Percentiles rank a stretch among this genome's conserved stretches.
Evolutionary conservation across 2,329 filamentous ascomycete genomes (phyloP).

Genomic region (Epichloe sp.): DNA sequence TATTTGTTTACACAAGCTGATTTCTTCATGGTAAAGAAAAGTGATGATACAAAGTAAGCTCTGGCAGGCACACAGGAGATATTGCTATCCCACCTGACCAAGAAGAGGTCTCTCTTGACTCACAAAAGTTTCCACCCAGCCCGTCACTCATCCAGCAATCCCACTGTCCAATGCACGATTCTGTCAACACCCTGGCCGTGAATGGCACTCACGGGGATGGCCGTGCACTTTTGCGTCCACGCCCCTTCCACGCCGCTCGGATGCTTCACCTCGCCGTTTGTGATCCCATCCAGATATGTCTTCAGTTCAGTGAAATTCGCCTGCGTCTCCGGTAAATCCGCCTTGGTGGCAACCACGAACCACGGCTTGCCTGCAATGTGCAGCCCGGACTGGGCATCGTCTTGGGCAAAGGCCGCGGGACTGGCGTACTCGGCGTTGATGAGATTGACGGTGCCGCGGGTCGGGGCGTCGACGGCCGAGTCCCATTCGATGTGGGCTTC

Average conservation of each 20-base stretch:
- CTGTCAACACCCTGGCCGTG: constrained; percentile 68
- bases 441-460: constrained; percentile 13
- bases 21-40: no score
- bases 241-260: constrained; percentile 52
- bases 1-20: no score
- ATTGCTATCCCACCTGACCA: no score
- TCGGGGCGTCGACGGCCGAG: constrained; percentile 31
- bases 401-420: constrained; percentile 1
- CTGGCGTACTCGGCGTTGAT: constrained; percentile 11
- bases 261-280: constrained; percentile 49
- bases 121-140: background rate
- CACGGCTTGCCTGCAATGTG: constrained; percentile 88
- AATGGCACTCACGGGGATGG: constrained; percentile 82
- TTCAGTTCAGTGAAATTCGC: constrained; percentile 61
- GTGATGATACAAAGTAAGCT: no score
- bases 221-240: constrained; percentile 50
- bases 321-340: constrained; percentile 67
- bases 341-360: constrained; percentile 93
- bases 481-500: constrained; percentile 44
- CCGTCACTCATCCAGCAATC: constrained; percentile 42
- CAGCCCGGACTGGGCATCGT: constrained; percentile 25
- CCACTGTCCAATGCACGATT: constrained; percentile 60
- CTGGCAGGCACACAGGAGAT: no score
- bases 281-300: constrained; percentile 56
- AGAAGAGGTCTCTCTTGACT: no score